These are phyloP conservation scores for Lupinus albus DNA, from an alignment of 306 rosid species.

Conservation along the genomic window DNA sequence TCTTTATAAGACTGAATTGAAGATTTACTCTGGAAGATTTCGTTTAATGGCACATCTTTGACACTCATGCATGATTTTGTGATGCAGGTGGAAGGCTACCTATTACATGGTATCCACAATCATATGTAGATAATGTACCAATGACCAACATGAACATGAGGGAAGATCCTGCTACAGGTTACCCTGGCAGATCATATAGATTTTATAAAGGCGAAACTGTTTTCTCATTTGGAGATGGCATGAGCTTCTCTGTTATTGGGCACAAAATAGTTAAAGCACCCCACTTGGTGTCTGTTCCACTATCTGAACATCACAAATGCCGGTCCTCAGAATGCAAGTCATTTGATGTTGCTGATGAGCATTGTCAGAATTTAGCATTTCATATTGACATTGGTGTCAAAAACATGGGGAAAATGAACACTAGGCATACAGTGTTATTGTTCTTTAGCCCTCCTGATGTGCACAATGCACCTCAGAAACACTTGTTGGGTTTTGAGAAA, in stretches of 20 bases:
- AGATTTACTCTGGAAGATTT: background rate
- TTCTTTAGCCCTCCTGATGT: slow-evolving; percentile 73
- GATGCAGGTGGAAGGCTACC: slow-evolving; percentile 92
- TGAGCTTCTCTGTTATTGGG: slow-evolving; percentile 59
- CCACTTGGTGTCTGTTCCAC: slow-evolving; percentile 56
- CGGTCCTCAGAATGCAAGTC: slow-evolving; percentile 71
- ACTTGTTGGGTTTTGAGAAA: slow-evolving; percentile 78
- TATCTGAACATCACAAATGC: slow-evolving; percentile 65
- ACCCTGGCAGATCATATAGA: slow-evolving; percentile 84
- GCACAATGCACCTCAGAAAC: slow-evolving; percentile 81
- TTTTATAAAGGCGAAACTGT: slow-evolving; percentile 88
- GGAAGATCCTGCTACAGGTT: slow-evolving; percentile 70
- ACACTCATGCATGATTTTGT: slow-evolving; percentile 23
- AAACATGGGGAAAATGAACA: slow-evolving; percentile 62
- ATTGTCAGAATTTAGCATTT: slow-evolving; percentile 63
- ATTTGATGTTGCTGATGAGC: slow-evolving; percentile 58
- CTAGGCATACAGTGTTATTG: slow-evolving; percentile 72
- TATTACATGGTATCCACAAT: slow-evolving; percentile 98
- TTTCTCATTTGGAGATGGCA: slow-evolving; percentile 81
- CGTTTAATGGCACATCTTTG: slow-evolving; percentile 17
- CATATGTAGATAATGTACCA: slow-evolving; percentile 79
- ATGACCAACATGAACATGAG: slow-evolving; percentile 99
- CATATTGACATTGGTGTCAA: slow-evolving; percentile 67
- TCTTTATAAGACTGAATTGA: too few species aligned
- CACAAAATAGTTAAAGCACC: slow-evolving; percentile 75